Evolutionary conservation across 306 rosid genomes (phyloP).

Genomic region (Corylus americana): DNA sequence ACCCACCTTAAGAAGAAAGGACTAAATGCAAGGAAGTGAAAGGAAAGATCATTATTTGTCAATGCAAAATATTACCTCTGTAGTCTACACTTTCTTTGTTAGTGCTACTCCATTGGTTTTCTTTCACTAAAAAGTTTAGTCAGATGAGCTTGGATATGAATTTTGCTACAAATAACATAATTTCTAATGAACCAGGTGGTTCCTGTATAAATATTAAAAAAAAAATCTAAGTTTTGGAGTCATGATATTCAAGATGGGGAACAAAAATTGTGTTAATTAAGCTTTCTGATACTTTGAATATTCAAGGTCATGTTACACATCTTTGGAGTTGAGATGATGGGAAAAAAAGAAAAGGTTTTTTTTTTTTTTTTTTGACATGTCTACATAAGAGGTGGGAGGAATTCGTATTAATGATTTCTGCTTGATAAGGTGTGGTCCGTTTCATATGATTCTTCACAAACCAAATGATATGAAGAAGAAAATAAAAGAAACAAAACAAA

Average conservation of each 20-base stretch:
- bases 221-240: too few species aligned
- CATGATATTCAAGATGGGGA: too few species aligned
- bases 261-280: neutral
- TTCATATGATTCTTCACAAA: too few species aligned
- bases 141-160: neutral
- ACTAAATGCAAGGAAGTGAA: slow-evolving; percentile 18
- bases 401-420: too few species aligned
- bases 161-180: neutral
- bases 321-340: too few species aligned
- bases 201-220: too few species aligned
- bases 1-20: neutral
- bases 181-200: neutral
- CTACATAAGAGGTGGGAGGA: too few species aligned
- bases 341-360: too few species aligned
- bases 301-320: neutral
- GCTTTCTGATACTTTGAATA: neutral
- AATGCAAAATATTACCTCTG: slow-evolving; percentile 12
- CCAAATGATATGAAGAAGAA: too few species aligned
- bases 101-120: neutral
- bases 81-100: neutral
- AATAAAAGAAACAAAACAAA: too few species aligned
- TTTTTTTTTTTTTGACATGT: too few species aligned
- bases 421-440: too few species aligned
- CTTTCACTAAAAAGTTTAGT: neutral
- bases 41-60: slow-evolving; percentile 13